Evolutionary conservation across 441 rosid genomes (phyloP), one percentile per base, ranked within the genome.

Genomic region (Gossypium gossypioides): DNA sequence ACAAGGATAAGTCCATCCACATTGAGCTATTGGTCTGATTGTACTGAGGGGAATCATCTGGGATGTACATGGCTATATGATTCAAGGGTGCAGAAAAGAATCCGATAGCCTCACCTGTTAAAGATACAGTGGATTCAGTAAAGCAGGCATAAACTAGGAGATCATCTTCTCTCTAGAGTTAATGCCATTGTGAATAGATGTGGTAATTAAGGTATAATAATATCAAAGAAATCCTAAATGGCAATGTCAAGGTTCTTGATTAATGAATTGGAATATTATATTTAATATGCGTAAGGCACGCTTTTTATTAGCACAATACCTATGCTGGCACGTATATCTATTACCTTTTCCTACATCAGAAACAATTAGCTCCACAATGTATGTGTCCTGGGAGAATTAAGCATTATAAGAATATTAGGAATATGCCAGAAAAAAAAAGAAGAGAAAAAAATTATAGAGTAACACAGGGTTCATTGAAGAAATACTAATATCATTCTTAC

Each of bases 21-120:
- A 74, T 81, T 76, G 86, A 82, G 81, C 83, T 79, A 74, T 86
- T 74, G 67, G 80, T 79, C 84, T 80, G 80, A 77, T 88, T 77
- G 24, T 52, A 52, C 21, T 52, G 58, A 76, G 75, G 50, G 57
- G 72, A 71, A 78, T 74, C 80, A 69, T 81, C 91, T 71, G 81
- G 80, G 67, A 86, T 75, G 32, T 77, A 72, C 72, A 55, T 73
- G 15, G 91, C 96, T 72, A 96, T 81, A 86, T 88, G 80, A 75
- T 80, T 84, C 79, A 96, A 74, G 68, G 97, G 89, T 81, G 89
- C 85, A 58, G 92, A 87, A 81, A 87, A 89, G 68, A 78, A 75
- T 72, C 99, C 98, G 69, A 96, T 78, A 59, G 90, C 79, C 32
- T 86, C 87, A 79, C 94, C 99, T 95, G 87, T 64, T 66, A 81